These are phyloP conservation scores for Mortierella polycephala DNA, from an alignment of 371 early-diverging fungal species.

Conservation along the genomic window DNA sequence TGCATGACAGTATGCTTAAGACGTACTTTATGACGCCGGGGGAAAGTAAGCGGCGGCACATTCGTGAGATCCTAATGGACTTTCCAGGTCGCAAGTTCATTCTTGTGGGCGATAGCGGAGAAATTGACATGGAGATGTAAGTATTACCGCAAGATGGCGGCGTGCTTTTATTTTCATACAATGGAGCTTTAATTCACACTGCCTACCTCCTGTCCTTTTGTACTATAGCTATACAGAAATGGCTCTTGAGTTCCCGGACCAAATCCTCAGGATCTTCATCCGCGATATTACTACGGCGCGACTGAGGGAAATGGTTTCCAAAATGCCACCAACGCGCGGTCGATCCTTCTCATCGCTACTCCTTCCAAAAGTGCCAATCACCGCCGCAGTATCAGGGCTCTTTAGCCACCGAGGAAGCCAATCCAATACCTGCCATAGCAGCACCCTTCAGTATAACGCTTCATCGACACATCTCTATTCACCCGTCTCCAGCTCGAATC, in stretches of 20 bases:
- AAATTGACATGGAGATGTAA: conserved; percentile 86
- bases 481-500: not conserved
- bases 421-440: not conserved
- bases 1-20: conserved; percentile 60
- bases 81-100: conserved; percentile 89
- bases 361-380: conserved; percentile 15
- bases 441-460: not conserved
- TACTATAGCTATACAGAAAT: conserved; percentile 64
- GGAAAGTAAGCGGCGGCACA: conserved; percentile 56
- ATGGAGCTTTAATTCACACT: not conserved
- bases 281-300: conserved; percentile 75
- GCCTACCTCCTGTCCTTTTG: not conserved
- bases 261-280: conserved; percentile 85
- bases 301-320: conserved; percentile 16
- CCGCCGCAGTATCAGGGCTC: conserved; percentile 20
- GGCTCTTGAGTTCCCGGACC: conserved; percentile 68
- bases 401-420: conserved; percentile 24
- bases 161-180: not conserved
- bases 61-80: conserved; percentile 61
- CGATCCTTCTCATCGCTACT: conserved; percentile 25
- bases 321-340: conserved; percentile 12
- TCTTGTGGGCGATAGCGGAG: conserved; percentile 92
- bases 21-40: conserved; percentile 57
- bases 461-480: not conserved
- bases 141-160: not conserved